Evolutionary conservation across 2,329 filamentous ascomycete species (phyloP).

Genomic region (Beauveria sp.): DNA sequence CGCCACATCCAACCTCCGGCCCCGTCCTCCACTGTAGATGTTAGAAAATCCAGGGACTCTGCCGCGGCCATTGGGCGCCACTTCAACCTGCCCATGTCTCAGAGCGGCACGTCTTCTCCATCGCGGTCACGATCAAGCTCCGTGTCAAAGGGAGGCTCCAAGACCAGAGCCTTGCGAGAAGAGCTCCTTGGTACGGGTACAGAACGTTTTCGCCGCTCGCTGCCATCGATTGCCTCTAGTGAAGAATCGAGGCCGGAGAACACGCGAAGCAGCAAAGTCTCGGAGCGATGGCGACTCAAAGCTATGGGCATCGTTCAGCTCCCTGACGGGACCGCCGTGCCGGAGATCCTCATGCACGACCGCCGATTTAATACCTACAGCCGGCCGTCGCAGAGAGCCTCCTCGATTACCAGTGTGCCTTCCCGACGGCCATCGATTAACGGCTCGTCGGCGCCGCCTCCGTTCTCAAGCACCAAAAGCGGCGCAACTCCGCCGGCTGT

Average conservation of each 20-base stretch:
- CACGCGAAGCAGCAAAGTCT: conserved; percentile 29
- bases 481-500: conserved; percentile 5
- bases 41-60: conserved; percentile 10
- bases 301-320: conserved; percentile 46
- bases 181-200: conserved; percentile 23
- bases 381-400: not conserved
- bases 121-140: conserved; percentile 15
- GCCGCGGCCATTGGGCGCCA: conserved; percentile 14
- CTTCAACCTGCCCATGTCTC: conserved; percentile 11
- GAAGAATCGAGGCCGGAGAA: conserved; percentile 20
- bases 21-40: not conserved
- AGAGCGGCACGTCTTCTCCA: conserved; percentile 15
- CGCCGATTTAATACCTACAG: conserved; percentile 24
- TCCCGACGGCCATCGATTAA: conserved; percentile 7
- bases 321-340: conserved; percentile 45
- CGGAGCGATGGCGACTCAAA: conserved; percentile 39
- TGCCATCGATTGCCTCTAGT: conserved; percentile 27
- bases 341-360: conserved; percentile 42
- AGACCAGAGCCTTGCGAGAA: conserved; percentile 31
- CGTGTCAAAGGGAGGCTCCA: conserved; percentile 20
- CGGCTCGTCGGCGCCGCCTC: conserved; percentile 1
- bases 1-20: conserved; percentile 18
- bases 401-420: not conserved
- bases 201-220: conserved; percentile 30
- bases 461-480: not conserved